Conservation (phyloP, 208 protist species). For the Wallacemonas collosoma region DNA sequence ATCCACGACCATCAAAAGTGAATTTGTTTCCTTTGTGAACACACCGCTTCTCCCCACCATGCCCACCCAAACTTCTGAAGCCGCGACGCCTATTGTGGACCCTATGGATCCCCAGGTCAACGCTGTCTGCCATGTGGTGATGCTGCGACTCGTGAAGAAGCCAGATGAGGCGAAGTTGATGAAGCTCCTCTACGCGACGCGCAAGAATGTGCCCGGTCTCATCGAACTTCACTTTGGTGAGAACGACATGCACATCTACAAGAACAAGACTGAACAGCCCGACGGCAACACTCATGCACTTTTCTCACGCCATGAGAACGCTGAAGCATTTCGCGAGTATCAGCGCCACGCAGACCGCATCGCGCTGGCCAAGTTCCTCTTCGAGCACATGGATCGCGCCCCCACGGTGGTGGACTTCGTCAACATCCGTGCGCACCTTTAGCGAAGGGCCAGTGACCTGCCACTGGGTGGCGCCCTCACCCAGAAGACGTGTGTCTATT, state of each 20-base stretch:
- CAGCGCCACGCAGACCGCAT: slow-evolving; percentile 39
- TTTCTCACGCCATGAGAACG: slow-evolving; percentile 48
- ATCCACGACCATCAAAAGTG: no score
- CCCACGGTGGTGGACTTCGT: slow-evolving; percentile 60
- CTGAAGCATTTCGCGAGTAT: slow-evolving; percentile 34
- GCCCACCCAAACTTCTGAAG: not conserved
- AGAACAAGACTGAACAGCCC: slow-evolving; percentile 30
- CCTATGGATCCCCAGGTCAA: slow-evolving; percentile 29
- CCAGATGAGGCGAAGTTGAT: slow-evolving; percentile 33
- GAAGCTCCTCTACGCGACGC: slow-evolving; percentile 30
- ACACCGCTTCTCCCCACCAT: not conserved
- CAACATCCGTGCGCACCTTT: slow-evolving; percentile 44
- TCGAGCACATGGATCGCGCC: slow-evolving; percentile 24
- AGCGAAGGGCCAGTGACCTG: not conserved
- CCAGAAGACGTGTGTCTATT: no score
- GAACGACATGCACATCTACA: slow-evolving; percentile 43
- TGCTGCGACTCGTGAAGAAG: slow-evolving; percentile 36
- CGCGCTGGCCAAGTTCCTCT: slow-evolving; percentile 37
- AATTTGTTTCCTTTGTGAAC: no score
- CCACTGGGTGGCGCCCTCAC: no score
- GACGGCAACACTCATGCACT: slow-evolving; percentile 52
- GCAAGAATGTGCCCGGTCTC: slow-evolving; percentile 39
- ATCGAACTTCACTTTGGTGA: slow-evolving; percentile 70
- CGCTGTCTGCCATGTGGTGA: slow-evolving; percentile 45
- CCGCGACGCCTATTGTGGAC: not conserved